Evolutionary conservation across 768 basidiomycete species (phyloP), one percentile per base, ranked within the genome.

Genomic region (Cyathus striatus): DNA sequence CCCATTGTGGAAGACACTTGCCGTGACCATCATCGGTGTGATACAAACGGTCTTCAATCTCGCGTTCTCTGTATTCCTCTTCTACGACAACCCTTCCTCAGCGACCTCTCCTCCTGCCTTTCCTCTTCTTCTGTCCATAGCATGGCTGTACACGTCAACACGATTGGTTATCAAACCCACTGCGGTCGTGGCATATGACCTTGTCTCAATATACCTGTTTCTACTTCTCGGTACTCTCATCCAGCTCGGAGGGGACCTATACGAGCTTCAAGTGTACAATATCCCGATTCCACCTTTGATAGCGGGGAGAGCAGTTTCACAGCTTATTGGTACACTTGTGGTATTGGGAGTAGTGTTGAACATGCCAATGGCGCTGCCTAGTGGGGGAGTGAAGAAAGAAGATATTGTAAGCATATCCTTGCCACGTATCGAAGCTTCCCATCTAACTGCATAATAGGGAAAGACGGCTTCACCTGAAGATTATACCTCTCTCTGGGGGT

Each of bases 341-440:
- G 59, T 83, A 21, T 43, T 87, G 10, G 46, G 53, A 0, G 58
- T 81, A 5, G 63, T 82, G 10, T 52, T 83, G 3, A 45, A 63
- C 1, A 88, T 87, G 78, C 89, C 87, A 0, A 49, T 90, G 42
- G 76, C 60, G 1, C 55, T 84, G 13, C 86, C 89, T 3, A 80
- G 78, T 51, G 55, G 51, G 21, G 57, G 59, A 10, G 64, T 81
- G 13, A 67, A 74, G 33, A 69, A 63, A 40, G 68, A 73, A 27
- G 72, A 87, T 20, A 83, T 89, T 52, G 88, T 87, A 50, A 55
- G 83, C 66, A 16, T 6, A 38, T n/a, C 40, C 7, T 2, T 36
- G 33, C 32, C 32, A 24, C 13, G 13, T 32, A 32, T 32, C n/a
- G n/a, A n/a, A n/a, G n/a, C n/a, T n/a, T n/a, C n/a, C n/a, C n/a